Evolutionary conservation across 768 basidiomycete genomes (phyloP).

Genomic region (Rhizopogon roseolus): DNA sequence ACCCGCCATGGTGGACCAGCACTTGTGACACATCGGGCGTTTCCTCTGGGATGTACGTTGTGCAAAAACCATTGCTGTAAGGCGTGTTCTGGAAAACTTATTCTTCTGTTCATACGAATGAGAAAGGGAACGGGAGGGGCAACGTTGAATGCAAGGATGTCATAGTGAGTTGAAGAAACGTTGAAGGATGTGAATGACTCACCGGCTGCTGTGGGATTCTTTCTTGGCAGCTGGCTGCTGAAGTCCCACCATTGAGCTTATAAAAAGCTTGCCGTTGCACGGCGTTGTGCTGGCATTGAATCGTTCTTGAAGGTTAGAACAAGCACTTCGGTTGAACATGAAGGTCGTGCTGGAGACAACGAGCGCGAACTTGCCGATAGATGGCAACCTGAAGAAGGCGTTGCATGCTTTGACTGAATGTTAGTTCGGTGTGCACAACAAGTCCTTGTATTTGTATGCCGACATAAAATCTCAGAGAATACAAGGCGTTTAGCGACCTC

Average conservation of each 20-base stretch:
- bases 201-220: slow-evolving; percentile 20
- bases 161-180: slow-evolving; percentile 1
- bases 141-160: background rate
- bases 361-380: background rate
- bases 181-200: slow-evolving; percentile 9
- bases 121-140: background rate
- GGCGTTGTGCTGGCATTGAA: slow-evolving; percentile 5
- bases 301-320: slow-evolving; percentile 17
- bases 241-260: slow-evolving; percentile 13
- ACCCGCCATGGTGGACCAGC: slow-evolving; percentile 27
- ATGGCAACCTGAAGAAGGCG: slow-evolving; percentile 1
- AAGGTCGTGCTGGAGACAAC: slow-evolving; percentile 19
- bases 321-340: slow-evolving; percentile 10
- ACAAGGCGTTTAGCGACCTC: background rate
- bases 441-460: slow-evolving; percentile 15
- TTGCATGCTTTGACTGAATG: background rate
- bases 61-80: background rate
- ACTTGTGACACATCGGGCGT: slow-evolving; percentile 31
- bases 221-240: slow-evolving; percentile 18
- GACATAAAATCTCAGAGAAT: background rate
- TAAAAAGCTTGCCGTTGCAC: slow-evolving; percentile 11
- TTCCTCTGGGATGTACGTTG: slow-evolving; percentile 13
- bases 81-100: background rate
- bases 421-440: slow-evolving; percentile 14
- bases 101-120: slow-evolving; percentile 2